Percentiles rank a stretch among this genome's conserved stretches.
Conservation (phyloP, 495 filamentous ascomycete species). For the Terfezia boudieri region DNA sequence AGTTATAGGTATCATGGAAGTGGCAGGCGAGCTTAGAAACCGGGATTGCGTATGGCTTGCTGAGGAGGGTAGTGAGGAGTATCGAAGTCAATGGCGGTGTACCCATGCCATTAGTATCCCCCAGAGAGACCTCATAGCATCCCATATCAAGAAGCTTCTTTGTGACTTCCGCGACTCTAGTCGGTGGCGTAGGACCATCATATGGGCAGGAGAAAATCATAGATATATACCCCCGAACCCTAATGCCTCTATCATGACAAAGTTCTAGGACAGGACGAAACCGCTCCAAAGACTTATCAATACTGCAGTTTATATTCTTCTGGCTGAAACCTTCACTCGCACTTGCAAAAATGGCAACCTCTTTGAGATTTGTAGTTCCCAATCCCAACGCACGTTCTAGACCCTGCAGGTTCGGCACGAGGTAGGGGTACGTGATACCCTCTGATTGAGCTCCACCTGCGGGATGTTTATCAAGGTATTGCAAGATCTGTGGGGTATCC, state of each 20-base stretch:
- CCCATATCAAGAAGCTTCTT: constrained; percentile 77
- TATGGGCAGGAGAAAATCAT: constrained; percentile 90
- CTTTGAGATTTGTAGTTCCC: constrained; percentile 24
- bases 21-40: constrained; percentile 72
- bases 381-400: constrained; percentile 25
- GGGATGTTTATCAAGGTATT: constrained; percentile 22
- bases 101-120: constrained; percentile 93
- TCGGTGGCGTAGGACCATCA: constrained; percentile 63
- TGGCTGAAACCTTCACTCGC: constrained; percentile 82
- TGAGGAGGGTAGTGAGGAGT: constrained; percentile 20
- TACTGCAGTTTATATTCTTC: constrained; percentile 77
- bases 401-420: constrained; percentile 73
- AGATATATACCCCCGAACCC: constrained; percentile 81
- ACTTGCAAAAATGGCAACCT: constrained; percentile 79
- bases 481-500: constrained; percentile 62
- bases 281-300: constrained; percentile 54
- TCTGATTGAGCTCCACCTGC: not conserved
- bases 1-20: constrained; percentile 93
- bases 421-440: constrained; percentile 74
- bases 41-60: constrained; percentile 53
- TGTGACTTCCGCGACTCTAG: constrained; percentile 63
- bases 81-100: constrained; percentile 59
- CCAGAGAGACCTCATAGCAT: constrained; percentile 79
- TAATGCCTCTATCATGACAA: constrained; percentile 46
- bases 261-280: constrained; percentile 53